Evolutionary conservation across 306 rosid species (phyloP).

Genomic region (Urtica urens): DNA sequence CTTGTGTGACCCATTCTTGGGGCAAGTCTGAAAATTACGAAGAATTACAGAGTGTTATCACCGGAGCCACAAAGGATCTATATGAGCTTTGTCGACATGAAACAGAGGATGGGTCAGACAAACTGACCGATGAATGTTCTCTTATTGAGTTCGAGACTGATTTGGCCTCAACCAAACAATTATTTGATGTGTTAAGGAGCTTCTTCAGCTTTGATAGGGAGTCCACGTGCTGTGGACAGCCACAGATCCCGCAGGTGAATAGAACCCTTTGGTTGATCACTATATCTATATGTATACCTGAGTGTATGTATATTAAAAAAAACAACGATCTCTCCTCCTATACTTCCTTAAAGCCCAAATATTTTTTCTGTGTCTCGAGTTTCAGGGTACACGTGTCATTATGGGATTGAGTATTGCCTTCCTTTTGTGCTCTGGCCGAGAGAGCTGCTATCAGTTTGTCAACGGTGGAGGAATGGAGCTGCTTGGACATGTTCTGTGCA

Average conservation of each 20-base stretch:
- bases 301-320: neutral
- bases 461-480: conserved; percentile 84
- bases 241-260: conserved; percentile 49
- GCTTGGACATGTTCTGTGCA: conserved; percentile 37
- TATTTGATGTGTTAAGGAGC: conserved; percentile 60
- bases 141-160: conserved; percentile 45
- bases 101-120: conserved; percentile 28
- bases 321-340: neutral
- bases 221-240: conserved; percentile 28
- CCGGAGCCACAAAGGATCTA: conserved; percentile 54
- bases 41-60: conserved; percentile 40
- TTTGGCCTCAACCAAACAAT: conserved; percentile 46
- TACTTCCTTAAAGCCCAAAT: neutral
- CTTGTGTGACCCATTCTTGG: conserved; percentile 37
- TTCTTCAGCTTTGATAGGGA: conserved; percentile 35
- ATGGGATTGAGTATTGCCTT: conserved; percentile 84
- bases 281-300: neutral
- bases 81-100: conserved; percentile 43
- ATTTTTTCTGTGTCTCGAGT: conserved; percentile 15
- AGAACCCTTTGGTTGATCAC: conserved; percentile 9
- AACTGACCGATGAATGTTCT: conserved; percentile 28
- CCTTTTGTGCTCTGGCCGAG: conserved; percentile 82
- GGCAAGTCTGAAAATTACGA: conserved; percentile 35
- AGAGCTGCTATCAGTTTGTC: conserved; percentile 80
- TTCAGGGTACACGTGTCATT: conserved; percentile 61